Evolutionary conservation across 257 asterid genomes (phyloP).

Genomic region (Mitragyna speciosa): DNA sequence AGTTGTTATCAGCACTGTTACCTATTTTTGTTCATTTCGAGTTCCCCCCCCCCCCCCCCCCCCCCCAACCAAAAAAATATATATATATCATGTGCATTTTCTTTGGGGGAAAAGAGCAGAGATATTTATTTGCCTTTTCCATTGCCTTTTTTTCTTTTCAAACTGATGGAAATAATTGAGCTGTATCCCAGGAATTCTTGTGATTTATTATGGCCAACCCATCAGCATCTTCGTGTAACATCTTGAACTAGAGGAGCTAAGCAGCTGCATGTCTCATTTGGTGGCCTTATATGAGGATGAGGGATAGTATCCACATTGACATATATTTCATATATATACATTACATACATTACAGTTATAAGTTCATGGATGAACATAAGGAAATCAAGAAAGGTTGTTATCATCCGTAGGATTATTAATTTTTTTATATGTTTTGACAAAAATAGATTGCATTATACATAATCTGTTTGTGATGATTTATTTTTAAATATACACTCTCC

Average conservation of each 20-base stretch:
- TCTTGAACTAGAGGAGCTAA: neutral
- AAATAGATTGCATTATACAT: no score
- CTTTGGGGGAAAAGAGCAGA: neutral
- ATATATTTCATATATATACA: no score
- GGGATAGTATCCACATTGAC: no score
- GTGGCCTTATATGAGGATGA: neutral
- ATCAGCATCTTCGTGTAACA: neutral
- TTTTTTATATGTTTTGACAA: no score
- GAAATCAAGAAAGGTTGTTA: no score
- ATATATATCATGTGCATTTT: neutral
- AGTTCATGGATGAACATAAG: no score
- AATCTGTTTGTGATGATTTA: no score
- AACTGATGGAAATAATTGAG: conserved; percentile 37
- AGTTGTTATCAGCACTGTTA: conserved; percentile 1
- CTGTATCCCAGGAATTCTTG: conserved; percentile 23
- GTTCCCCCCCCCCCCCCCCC: no score
- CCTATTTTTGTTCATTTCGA: conserved; percentile 5
- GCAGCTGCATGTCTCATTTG: neutral
- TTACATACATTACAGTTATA: no score
- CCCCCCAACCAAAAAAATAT: no score
- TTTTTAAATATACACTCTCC: no score
- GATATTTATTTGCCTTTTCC: conserved; percentile 7
- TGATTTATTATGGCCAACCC: neutral
- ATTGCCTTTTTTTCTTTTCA: conserved; percentile 14
- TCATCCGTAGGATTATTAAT: no score